Base-by-base conservation (phyloP, 495 filamentous ascomycete genomes). In the Chaetomium tenue region DNA sequence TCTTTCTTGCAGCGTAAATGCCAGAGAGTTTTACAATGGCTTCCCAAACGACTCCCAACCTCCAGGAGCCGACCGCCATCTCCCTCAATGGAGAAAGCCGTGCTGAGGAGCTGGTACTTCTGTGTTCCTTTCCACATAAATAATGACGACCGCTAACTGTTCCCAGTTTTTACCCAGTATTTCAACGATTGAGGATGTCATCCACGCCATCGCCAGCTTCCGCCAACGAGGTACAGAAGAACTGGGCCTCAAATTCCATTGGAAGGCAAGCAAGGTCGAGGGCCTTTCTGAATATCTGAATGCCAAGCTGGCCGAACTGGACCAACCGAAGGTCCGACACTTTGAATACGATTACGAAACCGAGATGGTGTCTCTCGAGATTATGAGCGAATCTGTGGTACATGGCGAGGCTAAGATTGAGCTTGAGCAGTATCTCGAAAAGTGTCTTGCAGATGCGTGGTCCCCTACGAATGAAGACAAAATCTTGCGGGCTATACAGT, bases 241-340 rank as follows among this genome's bases (percentile, higher is more conserved):
- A 51, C 56, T 58, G 40, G 61, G 56, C 42, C 15, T 65, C 42
- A 50, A 51, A 58, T 58, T 65, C 55, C 63, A 59, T 40, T 61
- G 58, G 26, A 50, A 51, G 50, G 58, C 58, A 18, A 58, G 59
- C 63, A 18, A 42, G 16, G 48, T 56, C 3, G 23, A 39, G 20
- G 18, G 55, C 42, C 39, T 65, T 37, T 30, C 25, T 47, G 58
- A 44, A 22, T 16, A 42, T 6, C 44, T 65, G 26, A 52, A 65
- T 51, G 40, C 33, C 46, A 33, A 42, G 44, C 63, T 65, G 26
- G 18, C 56, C n/a, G 63, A 48, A 50, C 53, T 55, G 28, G 28
- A 55, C 53, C 16, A 55, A 53, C 28, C 30, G 12, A 55, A 39
- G 9, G 37, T 55, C 28, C 53, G 30, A n/a, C 53, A 28, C 11